phyloP scores from a whole-genome alignment of 1,139 yeast species.

The Saccharomyces uvarum region DNA sequence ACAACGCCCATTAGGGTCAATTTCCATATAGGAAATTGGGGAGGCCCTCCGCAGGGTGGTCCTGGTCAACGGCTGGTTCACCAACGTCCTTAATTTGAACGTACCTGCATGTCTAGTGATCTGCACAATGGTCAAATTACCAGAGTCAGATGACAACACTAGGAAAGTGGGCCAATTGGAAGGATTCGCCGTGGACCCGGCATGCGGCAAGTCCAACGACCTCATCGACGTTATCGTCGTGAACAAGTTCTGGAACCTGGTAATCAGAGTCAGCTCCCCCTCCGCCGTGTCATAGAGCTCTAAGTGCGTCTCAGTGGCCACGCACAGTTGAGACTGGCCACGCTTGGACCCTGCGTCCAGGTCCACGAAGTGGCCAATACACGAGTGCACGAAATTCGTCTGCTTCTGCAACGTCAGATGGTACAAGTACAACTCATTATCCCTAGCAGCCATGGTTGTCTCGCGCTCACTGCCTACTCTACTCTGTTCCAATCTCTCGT shows the following conservation, averaged over 20 bases:
- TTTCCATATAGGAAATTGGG: constrained; percentile 70
- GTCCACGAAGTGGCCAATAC: constrained; percentile 65
- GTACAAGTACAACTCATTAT: constrained; percentile 38
- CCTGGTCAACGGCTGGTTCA: constrained; percentile 65
- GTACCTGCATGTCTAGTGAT: constrained; percentile 29
- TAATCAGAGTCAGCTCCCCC: constrained; percentile 45
- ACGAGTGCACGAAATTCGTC: constrained; percentile 44
- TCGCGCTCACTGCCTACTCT: not conserved
- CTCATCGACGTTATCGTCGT: constrained; percentile 52
- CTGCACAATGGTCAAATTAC: constrained; percentile 55
- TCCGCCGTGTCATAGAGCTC: constrained; percentile 39
- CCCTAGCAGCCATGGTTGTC: not conserved
- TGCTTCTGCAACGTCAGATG: constrained; percentile 59
- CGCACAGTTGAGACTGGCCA: constrained; percentile 29
- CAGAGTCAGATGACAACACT: constrained; percentile 76
- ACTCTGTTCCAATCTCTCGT: not conserved
- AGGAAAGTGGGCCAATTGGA: constrained; percentile 45
- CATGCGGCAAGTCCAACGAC: constrained; percentile 15
- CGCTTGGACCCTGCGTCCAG: constrained; percentile 46
- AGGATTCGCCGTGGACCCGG: constrained; percentile 43
- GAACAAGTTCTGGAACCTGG: constrained; percentile 43
- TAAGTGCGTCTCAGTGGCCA: constrained; percentile 29
- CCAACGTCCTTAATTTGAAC: constrained; percentile 41
- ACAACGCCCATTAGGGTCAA: constrained; percentile 71
- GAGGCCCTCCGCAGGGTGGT: constrained; percentile 67